Base-by-base conservation (phyloP, 23 red algal genomes). In the Gracilariopsis chorda region DNA sequence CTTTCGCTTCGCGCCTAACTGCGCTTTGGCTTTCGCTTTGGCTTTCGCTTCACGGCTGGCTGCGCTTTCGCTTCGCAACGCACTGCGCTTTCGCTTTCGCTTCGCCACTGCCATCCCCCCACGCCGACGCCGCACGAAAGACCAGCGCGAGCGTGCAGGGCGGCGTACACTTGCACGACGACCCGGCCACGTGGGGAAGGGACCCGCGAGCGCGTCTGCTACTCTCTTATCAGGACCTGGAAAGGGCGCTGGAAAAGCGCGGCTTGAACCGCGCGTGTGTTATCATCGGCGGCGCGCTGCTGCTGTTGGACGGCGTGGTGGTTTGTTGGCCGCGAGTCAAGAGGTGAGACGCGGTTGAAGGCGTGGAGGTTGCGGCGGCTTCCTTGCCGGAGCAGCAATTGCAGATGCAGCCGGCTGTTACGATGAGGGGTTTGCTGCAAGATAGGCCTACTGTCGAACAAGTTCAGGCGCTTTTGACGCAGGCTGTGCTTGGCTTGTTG, bases 311-410 rank as follows among this genome's bases (percentile, higher is more conserved):
- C 9, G 32, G 48, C 37, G 35, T 78, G 21, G 65, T 42, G 17
- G 17, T 89, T 20, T 64, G 61, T 40, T 95, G 93, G 93, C 79
- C 79, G 51, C 84, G 93, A 3, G 78, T 95, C 84, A 95, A 95
- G 23, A 71, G 61, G 37, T 95, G 93, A 85, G 93, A 85, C 48
- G 93, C 93, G n/a, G 78, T 61, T 17, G 93, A 95, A 16, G 82
- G 93, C 3, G 93, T 85, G 0, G 84, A 90, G 35, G 93, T 95
- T 9, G 93, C 93, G 0, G 77, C 83, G 0, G 77, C 71, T 37
- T 79, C 73, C 25, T 51, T 95, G 37, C 83, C 77, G 11, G 80
- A 82, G 29, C 83, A 90, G 49, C 63, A 85, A 46, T 56, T 95
- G 24, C 72, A 90, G 59, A 0, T 40, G 55, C 48, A 80, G 34